Percentiles rank a stretch among this genome's conserved stretches.
These are phyloP conservation scores for Triticum monococcum DNA, from an alignment of 176 grass and related monocot species.

Conservation along the genomic window DNA sequence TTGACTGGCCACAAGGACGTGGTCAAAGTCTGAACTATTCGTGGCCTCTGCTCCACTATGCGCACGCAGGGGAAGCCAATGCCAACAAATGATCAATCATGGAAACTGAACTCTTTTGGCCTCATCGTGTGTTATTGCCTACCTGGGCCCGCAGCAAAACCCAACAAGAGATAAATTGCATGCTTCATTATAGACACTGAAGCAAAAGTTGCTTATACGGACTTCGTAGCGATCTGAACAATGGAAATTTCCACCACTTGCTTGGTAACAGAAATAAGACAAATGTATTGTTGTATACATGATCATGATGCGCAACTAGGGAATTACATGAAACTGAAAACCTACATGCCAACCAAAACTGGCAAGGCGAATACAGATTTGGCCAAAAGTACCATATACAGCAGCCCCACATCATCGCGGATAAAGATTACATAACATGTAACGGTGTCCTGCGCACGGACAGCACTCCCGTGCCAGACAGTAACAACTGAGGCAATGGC, in stretches of 20 bases:
- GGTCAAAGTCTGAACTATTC: background rate
- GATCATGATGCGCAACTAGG: slow-evolving; percentile 8
- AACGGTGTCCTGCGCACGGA: background rate
- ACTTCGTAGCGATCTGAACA: background rate
- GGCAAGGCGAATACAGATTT: slow-evolving; percentile 16
- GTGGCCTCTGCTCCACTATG: background rate
- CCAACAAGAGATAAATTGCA: background rate
- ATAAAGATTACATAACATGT: slow-evolving; percentile 8
- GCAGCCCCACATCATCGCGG: background rate
- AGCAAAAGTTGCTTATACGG: background rate
- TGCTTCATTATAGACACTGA: background rate
- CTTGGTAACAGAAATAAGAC: background rate
- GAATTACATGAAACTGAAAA: slow-evolving; percentile 33
- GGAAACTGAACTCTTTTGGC: background rate
- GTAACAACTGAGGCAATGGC: background rate
- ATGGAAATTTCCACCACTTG: background rate
- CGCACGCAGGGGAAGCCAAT: background rate
- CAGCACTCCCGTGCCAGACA: background rate
- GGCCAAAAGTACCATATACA: slow-evolving; percentile 7
- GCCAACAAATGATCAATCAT: background rate
- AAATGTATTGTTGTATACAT: slow-evolving; percentile 24
- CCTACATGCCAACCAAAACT: slow-evolving; percentile 44
- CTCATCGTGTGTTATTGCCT: background rate
- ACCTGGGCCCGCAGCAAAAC: background rate
- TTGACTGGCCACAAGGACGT: background rate